These are phyloP conservation scores for Ulota crispa DNA, from an alignment of 225 moss, liverwort and hornwort genomes.

Conservation along the genomic window DNA sequence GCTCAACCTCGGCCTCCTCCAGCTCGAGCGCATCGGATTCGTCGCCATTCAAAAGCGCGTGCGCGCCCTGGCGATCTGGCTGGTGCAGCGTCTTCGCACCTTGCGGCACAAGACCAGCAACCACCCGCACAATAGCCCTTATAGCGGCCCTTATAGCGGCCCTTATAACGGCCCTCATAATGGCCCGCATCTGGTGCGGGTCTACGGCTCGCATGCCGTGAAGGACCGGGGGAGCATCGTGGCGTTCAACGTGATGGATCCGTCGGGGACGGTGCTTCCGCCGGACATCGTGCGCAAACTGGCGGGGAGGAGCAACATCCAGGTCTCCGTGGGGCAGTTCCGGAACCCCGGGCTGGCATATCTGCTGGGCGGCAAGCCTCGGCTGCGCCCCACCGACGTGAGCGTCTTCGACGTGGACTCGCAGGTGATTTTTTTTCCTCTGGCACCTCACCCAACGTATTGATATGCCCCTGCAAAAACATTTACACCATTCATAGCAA, in stretches of 20 bases:
- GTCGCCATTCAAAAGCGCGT: conserved; percentile 74
- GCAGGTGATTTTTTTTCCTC: background rate
- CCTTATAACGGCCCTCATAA: no score
- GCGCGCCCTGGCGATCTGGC: conserved; percentile 57
- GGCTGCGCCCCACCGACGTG: conserved; percentile 35
- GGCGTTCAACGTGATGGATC: conserved; percentile 71
- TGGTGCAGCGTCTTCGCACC: conserved; percentile 48
- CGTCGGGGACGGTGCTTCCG: conserved; percentile 57
- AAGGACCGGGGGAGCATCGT: conserved; percentile 67
- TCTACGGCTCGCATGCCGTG: conserved; percentile 60
- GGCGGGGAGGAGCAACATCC: conserved; percentile 68
- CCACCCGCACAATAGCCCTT: background rate
- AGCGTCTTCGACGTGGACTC: conserved; percentile 40
- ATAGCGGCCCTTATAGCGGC: no score
- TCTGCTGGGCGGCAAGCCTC: conserved; percentile 32
- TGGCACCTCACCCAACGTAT: background rate
- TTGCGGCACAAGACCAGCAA: conserved; percentile 57
- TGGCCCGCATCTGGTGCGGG: conserved; percentile 37
- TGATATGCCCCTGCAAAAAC: background rate
- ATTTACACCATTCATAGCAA: no score
- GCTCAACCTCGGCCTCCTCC: conserved; percentile 59
- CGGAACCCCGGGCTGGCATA: conserved; percentile 60
- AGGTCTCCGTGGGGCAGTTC: conserved; percentile 54
- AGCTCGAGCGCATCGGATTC: conserved; percentile 65
- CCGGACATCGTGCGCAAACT: conserved; percentile 60